phyloP scores from a whole-genome alignment of 495 filamentous ascomycete genomes.

The Trichocladium uniseriatum region DNA sequence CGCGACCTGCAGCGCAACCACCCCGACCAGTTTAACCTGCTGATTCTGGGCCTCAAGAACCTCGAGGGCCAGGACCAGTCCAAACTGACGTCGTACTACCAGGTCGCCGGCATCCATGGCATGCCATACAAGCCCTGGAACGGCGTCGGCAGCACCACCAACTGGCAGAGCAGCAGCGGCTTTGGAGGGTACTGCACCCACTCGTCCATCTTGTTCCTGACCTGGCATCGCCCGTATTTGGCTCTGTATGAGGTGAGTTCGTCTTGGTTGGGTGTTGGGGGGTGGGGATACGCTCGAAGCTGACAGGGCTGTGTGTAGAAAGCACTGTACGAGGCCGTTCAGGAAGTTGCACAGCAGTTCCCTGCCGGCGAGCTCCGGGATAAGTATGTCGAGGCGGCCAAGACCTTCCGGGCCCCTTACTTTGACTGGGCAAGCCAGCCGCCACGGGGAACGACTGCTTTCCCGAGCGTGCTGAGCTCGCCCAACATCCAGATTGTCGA shows the following conservation, averaged over 20 bases:
- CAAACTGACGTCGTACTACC: constrained; percentile 26
- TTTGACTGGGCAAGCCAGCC: too few relatives aligned
- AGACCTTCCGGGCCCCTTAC: constrained; percentile 43
- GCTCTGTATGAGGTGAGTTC: too few relatives aligned
- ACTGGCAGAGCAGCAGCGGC: constrained; percentile 22
- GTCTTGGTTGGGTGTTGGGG: too few relatives aligned
- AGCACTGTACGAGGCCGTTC: constrained; percentile 44
- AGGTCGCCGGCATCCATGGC: constrained; percentile 39
- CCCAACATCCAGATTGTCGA: too few relatives aligned
- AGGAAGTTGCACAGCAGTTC: constrained; percentile 40
- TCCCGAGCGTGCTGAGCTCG: too few relatives aligned
- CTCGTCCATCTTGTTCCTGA: constrained; percentile 48
- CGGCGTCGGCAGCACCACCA: constrained; percentile 19
- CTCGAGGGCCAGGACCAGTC: constrained; percentile 16
- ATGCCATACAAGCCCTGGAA: constrained; percentile 36
- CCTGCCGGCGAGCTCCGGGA: constrained; percentile 38
- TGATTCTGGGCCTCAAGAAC: constrained; percentile 19
- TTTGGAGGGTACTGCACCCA: constrained; percentile 56
- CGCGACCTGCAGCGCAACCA: constrained; percentile 24
- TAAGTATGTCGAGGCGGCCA: constrained; percentile 35
- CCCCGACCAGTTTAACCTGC: constrained; percentile 27
- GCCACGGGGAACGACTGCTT: too few relatives aligned
- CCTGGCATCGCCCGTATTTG: too few relatives aligned
- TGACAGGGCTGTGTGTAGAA: constrained; percentile 29
- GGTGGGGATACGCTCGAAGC: too few relatives aligned